Evolutionary conservation across 2,329 filamentous ascomycete species (phyloP).

Genomic region (Hypoxylon sp.): DNA sequence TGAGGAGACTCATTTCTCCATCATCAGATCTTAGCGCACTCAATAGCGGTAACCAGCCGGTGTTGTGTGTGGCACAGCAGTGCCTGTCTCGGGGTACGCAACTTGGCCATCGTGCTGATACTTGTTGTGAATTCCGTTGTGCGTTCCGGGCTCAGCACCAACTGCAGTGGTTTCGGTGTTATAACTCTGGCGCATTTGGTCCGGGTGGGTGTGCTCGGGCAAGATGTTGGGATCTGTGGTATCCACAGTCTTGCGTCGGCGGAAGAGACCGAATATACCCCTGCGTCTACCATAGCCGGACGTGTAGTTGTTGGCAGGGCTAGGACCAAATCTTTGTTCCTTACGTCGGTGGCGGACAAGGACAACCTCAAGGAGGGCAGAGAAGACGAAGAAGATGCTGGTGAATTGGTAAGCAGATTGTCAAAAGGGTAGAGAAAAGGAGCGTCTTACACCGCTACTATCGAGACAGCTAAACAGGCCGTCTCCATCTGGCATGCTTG

Average conservation of each 20-base stretch:
- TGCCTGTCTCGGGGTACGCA: conserved; percentile 52
- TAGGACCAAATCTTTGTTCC: conserved; percentile 59
- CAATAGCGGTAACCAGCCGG: conserved; percentile 48
- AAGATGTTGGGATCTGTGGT: conserved; percentile 53
- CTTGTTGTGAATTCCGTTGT: conserved; percentile 55
- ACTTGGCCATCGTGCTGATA: conserved; percentile 52
- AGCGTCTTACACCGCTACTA: conserved; percentile 77
- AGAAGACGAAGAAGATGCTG: conserved; percentile 81
- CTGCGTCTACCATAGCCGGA: conserved; percentile 54
- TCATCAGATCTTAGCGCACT: conserved; percentile 20
- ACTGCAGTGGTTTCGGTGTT: conserved; percentile 56
- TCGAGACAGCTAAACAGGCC: conserved; percentile 81
- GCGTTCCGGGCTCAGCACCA: conserved; percentile 43
- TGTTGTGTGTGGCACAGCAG: conserved; percentile 29
- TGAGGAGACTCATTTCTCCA: conserved; percentile 17
- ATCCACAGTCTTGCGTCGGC: conserved; percentile 44
- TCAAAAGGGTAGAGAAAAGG: neutral
- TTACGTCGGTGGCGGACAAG: conserved; percentile 78
- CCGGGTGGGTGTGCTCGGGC: conserved; percentile 56
- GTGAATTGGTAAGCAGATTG: conserved; percentile 11
- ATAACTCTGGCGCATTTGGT: conserved; percentile 56
- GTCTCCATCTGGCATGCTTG: conserved; percentile 81
- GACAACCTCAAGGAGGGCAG: conserved; percentile 76
- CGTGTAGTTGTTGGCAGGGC: conserved; percentile 60
- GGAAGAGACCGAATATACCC: conserved; percentile 55